These are phyloP conservation scores for Sphagnum contortum DNA, from an alignment of 225 moss, liverwort and hornwort species.

Conservation along the genomic window DNA sequence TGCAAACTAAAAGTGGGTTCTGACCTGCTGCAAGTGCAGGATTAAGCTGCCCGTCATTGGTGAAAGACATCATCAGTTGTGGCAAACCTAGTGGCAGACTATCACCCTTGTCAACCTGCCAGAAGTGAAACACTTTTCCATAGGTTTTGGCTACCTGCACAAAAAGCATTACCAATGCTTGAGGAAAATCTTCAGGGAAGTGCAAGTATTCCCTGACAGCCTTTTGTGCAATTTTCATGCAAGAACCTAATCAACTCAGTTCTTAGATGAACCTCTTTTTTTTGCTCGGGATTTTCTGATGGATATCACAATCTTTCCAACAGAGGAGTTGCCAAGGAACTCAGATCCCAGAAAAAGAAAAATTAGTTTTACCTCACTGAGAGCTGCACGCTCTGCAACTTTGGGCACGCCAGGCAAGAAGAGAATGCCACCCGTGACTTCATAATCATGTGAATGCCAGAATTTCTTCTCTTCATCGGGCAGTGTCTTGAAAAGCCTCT, in stretches of 20 bases:
- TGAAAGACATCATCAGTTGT: slow-evolving; percentile 84
- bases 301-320: too few species aligned
- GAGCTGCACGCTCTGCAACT: slow-evolving; percentile 39
- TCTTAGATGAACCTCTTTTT: too few species aligned
- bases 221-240: too few species aligned
- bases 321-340: too few species aligned
- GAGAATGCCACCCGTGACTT: slow-evolving; percentile 40
- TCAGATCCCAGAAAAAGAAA: too few species aligned
- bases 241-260: too few species aligned
- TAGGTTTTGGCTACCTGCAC: slow-evolving; percentile 59
- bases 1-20: not conserved
- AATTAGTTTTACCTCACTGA: slow-evolving; percentile 29
- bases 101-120: slow-evolving; percentile 75
- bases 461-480: slow-evolving; percentile 64
- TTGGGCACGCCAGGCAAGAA: slow-evolving; percentile 42
- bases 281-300: too few species aligned
- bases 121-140: slow-evolving; percentile 78
- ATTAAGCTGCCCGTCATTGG: slow-evolving; percentile 52
- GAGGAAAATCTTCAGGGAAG: not conserved
- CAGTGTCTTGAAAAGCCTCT: slow-evolving; percentile 40
- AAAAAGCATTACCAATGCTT: not conserved
- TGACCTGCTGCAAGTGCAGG: slow-evolving; percentile 36
- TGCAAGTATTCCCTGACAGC: not conserved
- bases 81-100: slow-evolving; percentile 56
- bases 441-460: slow-evolving; percentile 66